These are phyloP conservation scores for Aspergillus diversus DNA, from an alignment of 495 filamentous ascomycete species.

Conservation along the genomic window DNA sequence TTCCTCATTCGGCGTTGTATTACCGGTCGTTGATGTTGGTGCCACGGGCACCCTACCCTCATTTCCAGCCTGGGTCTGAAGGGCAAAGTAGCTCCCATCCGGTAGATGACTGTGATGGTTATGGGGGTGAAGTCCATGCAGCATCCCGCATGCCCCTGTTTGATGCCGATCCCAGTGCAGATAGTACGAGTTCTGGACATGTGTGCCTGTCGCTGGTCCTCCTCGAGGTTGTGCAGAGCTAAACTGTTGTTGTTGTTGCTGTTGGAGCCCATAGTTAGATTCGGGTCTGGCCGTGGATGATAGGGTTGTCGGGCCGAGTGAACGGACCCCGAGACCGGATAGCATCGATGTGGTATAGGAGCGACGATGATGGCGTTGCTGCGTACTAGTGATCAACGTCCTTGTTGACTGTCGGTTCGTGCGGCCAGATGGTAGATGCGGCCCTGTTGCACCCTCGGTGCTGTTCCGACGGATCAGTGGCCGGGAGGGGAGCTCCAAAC, in stretches of 20 bases:
- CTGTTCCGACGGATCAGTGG: conserved; percentile 29
- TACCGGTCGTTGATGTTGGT: conserved; percentile 26
- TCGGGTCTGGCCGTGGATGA: conserved; percentile 27
- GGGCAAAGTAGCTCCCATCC: background rate
- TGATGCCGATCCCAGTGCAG: conserved; percentile 1
- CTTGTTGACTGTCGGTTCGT: conserved; percentile 3
- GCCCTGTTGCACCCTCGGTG: conserved; percentile 9
- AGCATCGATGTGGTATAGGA: conserved; percentile 42
- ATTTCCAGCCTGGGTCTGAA: conserved; percentile 11
- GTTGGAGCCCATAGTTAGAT: background rate
- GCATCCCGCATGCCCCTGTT: background rate
- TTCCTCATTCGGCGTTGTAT: conserved; percentile 33
- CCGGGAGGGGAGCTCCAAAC: conserved; percentile 66
- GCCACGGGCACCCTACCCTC: conserved; percentile 33
- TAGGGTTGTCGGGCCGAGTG: conserved; percentile 12
- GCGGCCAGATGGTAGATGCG: conserved; percentile 4
- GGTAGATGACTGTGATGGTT: background rate
- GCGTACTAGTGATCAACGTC: background rate
- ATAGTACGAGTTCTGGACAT: conserved; percentile 14
- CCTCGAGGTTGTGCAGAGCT: too few relatives aligned
- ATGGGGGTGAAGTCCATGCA: background rate
- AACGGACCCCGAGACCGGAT: conserved; percentile 14
- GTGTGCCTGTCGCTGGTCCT: conserved; percentile 3
- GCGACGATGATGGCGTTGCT: conserved; percentile 37
- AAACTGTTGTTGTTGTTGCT: background rate